phyloP scores from a whole-genome alignment of 441 rosid genomes.

The Kokia cookei region DNA sequence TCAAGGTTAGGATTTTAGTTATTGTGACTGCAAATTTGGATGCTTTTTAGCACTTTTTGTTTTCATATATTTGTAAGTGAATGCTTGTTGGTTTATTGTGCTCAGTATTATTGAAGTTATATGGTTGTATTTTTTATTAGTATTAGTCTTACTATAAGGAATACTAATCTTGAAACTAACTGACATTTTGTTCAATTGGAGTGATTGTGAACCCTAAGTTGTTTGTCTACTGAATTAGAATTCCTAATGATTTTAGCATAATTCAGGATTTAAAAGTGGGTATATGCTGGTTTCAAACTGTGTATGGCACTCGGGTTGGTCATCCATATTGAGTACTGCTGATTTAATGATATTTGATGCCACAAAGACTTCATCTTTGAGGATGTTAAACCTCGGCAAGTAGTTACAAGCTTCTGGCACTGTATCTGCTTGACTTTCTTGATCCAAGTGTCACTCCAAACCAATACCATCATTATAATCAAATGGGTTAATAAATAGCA shows the following conservation, averaged over 20 bases:
- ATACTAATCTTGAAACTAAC: neutral
- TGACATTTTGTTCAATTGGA: neutral
- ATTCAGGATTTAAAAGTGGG: slow-evolving; percentile 1
- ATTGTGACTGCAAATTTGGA: neutral
- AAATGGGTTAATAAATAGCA: too few relatives aligned
- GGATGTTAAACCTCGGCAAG: neutral
- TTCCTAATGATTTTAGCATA: neutral
- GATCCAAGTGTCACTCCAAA: too few relatives aligned
- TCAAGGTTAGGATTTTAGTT: slow-evolving; percentile 31
- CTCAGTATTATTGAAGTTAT: neutral
- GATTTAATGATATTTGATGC: neutral
- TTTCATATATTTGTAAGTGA: neutral
- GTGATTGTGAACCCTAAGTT: neutral
- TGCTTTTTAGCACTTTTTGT: neutral
- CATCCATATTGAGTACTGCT: slow-evolving; percentile 1
- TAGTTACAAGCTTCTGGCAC: neutral
- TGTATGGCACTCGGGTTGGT: slow-evolving; percentile 7
- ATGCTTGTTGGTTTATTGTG: neutral
- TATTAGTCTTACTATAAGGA: neutral
- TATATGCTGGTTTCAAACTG: neutral
- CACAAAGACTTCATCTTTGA: neutral
- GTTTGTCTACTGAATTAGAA: neutral
- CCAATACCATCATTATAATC: too few relatives aligned
- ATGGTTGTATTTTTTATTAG: neutral
- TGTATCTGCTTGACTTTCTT: neutral